Evolutionary conservation across 495 filamentous ascomycete genomes (phyloP).

Genomic region (Cercophora samala): DNA sequence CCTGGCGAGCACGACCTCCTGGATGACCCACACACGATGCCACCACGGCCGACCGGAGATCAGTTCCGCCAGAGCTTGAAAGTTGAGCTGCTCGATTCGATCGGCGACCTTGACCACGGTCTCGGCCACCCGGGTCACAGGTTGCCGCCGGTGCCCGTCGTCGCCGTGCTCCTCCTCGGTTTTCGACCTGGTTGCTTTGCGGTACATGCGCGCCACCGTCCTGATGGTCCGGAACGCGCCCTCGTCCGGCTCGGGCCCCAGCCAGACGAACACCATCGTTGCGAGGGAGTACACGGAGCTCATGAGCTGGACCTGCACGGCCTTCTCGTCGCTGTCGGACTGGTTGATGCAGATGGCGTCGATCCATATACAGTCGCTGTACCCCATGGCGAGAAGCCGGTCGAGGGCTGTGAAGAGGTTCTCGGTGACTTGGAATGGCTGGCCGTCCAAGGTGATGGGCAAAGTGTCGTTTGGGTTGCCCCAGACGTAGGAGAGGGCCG

Average conservation of each 20-base stretch:
- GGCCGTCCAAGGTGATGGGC: background rate
- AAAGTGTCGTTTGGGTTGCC: background rate
- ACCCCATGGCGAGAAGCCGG: background rate
- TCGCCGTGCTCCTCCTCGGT: no score
- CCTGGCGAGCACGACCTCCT: constrained; percentile 1
- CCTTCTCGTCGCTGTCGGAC: constrained; percentile 5
- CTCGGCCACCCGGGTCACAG: no score
- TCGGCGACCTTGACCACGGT: no score
- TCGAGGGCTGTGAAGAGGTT: constrained; percentile 4
- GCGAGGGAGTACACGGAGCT: background rate
- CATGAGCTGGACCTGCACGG: background rate
- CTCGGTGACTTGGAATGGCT: background rate
- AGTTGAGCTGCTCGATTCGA: no score
- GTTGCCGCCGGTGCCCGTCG: no score
- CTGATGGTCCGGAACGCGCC: background rate
- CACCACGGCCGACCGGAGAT: background rate
- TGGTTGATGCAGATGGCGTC: constrained; percentile 5
- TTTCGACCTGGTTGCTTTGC: background rate
- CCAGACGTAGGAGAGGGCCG: constrained; percentile 1
- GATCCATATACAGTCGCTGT: background rate
- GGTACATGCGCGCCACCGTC: background rate
- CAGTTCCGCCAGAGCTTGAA: background rate
- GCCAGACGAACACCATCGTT: background rate
- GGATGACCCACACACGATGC: constrained; percentile 1
- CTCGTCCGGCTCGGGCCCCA: background rate